These are phyloP conservation scores for Protea cynaroides DNA, from an alignment of 164 flowering plant genomes.

Conservation along the genomic window DNA sequence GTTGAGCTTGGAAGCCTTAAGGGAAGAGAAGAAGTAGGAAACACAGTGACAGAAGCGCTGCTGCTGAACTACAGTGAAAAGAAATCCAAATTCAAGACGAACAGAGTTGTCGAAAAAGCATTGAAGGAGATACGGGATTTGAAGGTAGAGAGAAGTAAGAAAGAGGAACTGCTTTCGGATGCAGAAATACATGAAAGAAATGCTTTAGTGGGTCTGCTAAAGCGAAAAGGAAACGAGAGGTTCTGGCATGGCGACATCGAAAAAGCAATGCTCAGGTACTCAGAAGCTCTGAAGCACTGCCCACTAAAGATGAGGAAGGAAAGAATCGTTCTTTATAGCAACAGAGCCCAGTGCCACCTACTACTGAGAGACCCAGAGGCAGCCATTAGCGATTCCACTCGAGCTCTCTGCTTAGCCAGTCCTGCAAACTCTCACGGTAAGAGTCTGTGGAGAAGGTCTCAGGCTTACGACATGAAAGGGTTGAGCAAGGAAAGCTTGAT, in stretches of 20 bases:
- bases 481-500: constrained; percentile 73
- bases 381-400: constrained; percentile 65
- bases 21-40: constrained; percentile 48
- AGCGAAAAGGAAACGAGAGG: constrained; percentile 48
- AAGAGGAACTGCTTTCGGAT: constrained; percentile 30
- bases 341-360: constrained; percentile 71
- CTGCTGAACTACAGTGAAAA: constrained; percentile 24
- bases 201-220: constrained; percentile 27
- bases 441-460: constrained; percentile 85
- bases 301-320: constrained; percentile 54
- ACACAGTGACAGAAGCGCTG: constrained; percentile 35
- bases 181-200: constrained; percentile 35
- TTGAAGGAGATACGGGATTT: constrained; percentile 36
- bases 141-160: constrained; percentile 41
- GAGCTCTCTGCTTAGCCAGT: constrained; percentile 51
- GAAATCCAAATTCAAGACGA: constrained; percentile 16
- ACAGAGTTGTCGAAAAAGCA: constrained; percentile 12
- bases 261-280: constrained; percentile 40
- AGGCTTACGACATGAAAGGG: constrained; percentile 82
- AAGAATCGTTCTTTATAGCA: constrained; percentile 64
- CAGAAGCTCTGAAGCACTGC: constrained; percentile 54
- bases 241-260: constrained; percentile 46
- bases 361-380: constrained; percentile 34
- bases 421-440: constrained; percentile 61
- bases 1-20: constrained; percentile 43